Base-by-base conservation (phyloP, 1,139 yeast species). In the Taphrina pruni region DNA sequence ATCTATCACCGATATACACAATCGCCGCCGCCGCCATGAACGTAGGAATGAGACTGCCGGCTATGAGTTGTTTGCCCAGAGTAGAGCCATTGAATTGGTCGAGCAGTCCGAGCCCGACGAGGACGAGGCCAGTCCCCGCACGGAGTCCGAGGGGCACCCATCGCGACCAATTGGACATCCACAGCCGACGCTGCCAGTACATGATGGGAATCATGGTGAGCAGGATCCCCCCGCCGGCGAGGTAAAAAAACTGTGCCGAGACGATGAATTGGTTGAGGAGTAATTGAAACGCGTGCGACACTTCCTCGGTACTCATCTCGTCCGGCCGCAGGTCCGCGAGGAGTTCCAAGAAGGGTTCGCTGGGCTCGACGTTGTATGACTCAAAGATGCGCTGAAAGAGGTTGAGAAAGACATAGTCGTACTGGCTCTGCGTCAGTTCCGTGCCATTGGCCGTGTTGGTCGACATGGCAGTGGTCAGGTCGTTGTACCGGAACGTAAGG, bases 371-470 rank as follows among this genome's bases (percentile, higher is more conserved):
- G 39, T 57, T 54, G 26, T 64, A 64, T 21, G 60, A 50, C 46
- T 45, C 35, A 38, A 64, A 64, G n/a, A 55, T 43, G 12, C 26
- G 43, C 12, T 46, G 26, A 36, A 64, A 64, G 46, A 64, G 61
- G 54, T 64, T 38, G 48, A 64, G 46, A 14, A 54, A 64, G 55
- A 55, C 67, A 36, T 64, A 64, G 32, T 64, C 67, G 61, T 64
- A 64, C 36, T 64, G 55, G 7, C 55, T 45, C 55, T 64, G 67
- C 46, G 61, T 55, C 39, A 64, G 56, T 21, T 64, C 67, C 12
- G 61, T 61, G 32, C 32, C 32, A 4, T 26, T 26, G 32, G 32
- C 17, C 17, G 17, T 17, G 26, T 58, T 58, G 12, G 21, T 12
- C 6, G 43, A 35, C 36, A 39, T 50, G 60, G 55, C 55, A 61